Percentiles rank a stretch among this genome's conserved stretches.
These are phyloP conservation scores for Fusarium lateritium DNA, from an alignment of 2,329 filamentous ascomycete genomes.

Conservation along the genomic window DNA sequence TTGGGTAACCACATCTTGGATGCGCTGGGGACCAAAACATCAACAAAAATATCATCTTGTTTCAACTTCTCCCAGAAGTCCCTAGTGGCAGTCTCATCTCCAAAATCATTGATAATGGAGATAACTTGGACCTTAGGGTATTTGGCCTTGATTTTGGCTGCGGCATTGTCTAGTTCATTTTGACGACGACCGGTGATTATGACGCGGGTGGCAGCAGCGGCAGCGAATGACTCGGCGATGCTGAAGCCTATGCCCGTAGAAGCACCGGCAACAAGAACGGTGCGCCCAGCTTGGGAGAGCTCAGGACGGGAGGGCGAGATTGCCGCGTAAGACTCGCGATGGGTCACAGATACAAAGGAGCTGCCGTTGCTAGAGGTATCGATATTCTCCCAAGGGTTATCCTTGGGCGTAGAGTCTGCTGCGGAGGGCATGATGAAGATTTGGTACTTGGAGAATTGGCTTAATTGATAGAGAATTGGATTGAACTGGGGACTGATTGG, in stretches of 20 bases:
- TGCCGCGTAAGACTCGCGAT: slow-evolving; percentile 49
- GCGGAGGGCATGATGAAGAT: slow-evolving; percentile 6
- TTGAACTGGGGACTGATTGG: too few relatives aligned
- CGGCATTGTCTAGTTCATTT: slow-evolving; percentile 8
- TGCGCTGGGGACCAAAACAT: slow-evolving; percentile 52
- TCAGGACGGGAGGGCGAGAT: slow-evolving; percentile 57
- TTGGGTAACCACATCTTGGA: slow-evolving; percentile 30
- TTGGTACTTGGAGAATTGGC: too few relatives aligned
- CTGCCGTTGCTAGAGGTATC: background rate
- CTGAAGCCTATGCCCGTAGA: slow-evolving; percentile 27
- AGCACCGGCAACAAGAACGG: slow-evolving; percentile 14
- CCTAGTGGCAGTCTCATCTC: slow-evolving; percentile 21
- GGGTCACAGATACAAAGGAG: background rate
- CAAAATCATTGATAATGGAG: slow-evolving; percentile 8
- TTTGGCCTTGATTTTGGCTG: background rate
- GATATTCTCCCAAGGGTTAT: slow-evolving; percentile 8
- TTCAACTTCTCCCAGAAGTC: slow-evolving; percentile 50
- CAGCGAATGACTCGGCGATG: slow-evolving; percentile 64
- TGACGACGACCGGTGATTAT: slow-evolving; percentile 58
- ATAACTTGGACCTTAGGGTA: background rate
- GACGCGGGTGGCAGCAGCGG: slow-evolving; percentile 56
- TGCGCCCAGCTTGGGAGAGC: slow-evolving; percentile 56
- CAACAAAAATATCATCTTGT: slow-evolving; percentile 41
- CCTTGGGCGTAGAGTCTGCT: background rate
- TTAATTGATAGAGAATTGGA: background rate